phyloP scores from a whole-genome alignment of 805 yeast species.

The Saccharomyces paradoxus region DNA sequence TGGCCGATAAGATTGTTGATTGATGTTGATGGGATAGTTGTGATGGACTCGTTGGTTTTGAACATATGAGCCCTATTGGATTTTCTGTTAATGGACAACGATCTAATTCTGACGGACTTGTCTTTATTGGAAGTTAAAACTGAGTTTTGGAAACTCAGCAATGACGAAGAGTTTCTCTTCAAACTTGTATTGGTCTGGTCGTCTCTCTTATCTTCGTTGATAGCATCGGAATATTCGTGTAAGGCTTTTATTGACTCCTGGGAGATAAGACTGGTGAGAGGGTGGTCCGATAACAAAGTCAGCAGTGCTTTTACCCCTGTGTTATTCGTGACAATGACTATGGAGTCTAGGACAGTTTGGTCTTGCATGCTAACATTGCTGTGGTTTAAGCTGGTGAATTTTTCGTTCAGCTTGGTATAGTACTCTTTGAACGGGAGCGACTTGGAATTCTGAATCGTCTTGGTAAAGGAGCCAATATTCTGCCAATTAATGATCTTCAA shows the following conservation, averaged over 20 bases:
- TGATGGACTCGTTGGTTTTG: conserved; percentile 1
- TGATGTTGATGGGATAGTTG: background rate
- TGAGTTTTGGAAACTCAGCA: conserved; percentile 24
- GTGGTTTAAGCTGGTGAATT: conserved; percentile 12
- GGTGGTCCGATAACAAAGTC: conserved; percentile 29
- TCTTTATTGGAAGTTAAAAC: conserved; percentile 30
- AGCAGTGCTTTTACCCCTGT: conserved; percentile 31
- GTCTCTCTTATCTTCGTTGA: conserved; percentile 7
- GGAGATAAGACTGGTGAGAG: conserved; percentile 24
- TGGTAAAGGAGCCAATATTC: conserved; percentile 11
- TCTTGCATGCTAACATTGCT: background rate
- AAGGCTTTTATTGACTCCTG: conserved; percentile 25
- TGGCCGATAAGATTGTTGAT: background rate
- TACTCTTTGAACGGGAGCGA: conserved; percentile 30
- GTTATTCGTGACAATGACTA: conserved; percentile 26
- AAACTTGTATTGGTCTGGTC: conserved; percentile 1
- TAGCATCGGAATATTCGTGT: conserved; percentile 14
- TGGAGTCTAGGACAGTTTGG: conserved; percentile 14
- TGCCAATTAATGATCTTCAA: conserved; percentile 16
- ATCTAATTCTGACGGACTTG: conserved; percentile 26
- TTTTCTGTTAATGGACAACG: conserved; percentile 21
- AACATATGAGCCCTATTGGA: conserved; percentile 9
- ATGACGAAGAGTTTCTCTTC: conserved; percentile 26
- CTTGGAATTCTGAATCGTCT: conserved; percentile 4
- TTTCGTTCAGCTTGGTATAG: conserved; percentile 20